Evolutionary conservation across 129 eudicot genomes (phyloP), one percentile per base, ranked within the genome.

Genomic region (Heracleum sosnowskyi): DNA sequence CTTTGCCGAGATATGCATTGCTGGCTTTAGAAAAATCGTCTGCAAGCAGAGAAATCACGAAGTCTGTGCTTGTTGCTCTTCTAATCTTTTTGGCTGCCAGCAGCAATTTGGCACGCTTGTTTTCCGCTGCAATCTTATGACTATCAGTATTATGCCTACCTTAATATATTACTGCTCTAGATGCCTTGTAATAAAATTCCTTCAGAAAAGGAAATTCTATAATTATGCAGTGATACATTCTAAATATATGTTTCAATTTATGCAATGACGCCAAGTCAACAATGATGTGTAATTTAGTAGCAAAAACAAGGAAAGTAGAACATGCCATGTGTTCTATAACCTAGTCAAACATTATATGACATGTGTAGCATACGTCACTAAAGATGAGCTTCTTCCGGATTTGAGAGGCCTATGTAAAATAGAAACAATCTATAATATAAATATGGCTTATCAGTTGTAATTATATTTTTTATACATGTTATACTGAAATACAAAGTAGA

Each of bases 1-100:
- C 82, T 82, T 93, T 93, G 64, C 98, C 98, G 75, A 93, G 87
- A 64, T 91, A 93, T 33, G 93, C 87, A 86, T 87, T 87, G 89
- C 97, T 89, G 79, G 90, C 91, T 79, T 92, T 85, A 68, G 97
- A 93, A 75, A 93, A 93, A 76, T 93, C 96, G 81, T 91, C 93
- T 11, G 98, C 84, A 51, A 89, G 95, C 77, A 93, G 82, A 41
- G 98, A 93, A 57, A 93, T 83, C 4, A 91, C 84, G 76, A 93
- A 93, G 22, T 91, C 97, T 73, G 96, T 91, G 85, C 91, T 89
- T 72, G 98, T 89, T 70, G 97, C 91, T 86, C 92, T 86, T 82
- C 98, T 78, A 83, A 93, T 86, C 84, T 85, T 91, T 85, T 80
- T 93, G 69, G 98, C 98, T 3, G 89, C 93, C 79, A 93, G 76